A percentile compares a stretch with the other conserved stretches of the same genome.
phyloP scores from a whole-genome alignment of 2,329 filamentous ascomycete genomes.

The Diaporthe humulicola region DNA sequence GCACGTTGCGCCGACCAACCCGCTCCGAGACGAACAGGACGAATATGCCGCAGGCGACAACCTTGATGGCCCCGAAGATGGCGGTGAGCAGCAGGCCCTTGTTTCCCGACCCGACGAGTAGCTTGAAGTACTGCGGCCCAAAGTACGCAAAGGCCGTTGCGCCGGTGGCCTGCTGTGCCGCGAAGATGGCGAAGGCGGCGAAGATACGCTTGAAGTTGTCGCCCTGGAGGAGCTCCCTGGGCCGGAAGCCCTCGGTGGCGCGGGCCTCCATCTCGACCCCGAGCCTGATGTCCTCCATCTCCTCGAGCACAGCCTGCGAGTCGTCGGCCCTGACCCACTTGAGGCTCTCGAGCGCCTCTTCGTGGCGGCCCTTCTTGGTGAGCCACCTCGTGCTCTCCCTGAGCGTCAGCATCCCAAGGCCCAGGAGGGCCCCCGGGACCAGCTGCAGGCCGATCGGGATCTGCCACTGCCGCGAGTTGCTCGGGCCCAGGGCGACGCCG shows the following conservation, averaged over 20 bases:
- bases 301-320: slow-evolving; percentile 51
- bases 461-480: slow-evolving; percentile 64
- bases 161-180: slow-evolving; percentile 66
- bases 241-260: slow-evolving; percentile 58
- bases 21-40: slow-evolving; percentile 67
- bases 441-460: slow-evolving; percentile 67
- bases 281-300: slow-evolving; percentile 64
- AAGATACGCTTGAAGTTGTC: slow-evolving; percentile 59
- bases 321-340: slow-evolving; percentile 64
- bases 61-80: slow-evolving; percentile 67
- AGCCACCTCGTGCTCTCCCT: slow-evolving; percentile 66
- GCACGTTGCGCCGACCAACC: slow-evolving; percentile 56
- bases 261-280: slow-evolving; percentile 60
- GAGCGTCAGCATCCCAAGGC: slow-evolving; percentile 61
- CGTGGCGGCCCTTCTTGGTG: slow-evolving; percentile 57
- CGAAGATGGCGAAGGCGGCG: slow-evolving; percentile 61
- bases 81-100: slow-evolving; percentile 62
- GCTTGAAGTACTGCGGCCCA: slow-evolving; percentile 66
- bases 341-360: slow-evolving; percentile 61
- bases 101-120: slow-evolving; percentile 61
- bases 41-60: slow-evolving; percentile 62
- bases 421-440: slow-evolving; percentile 60
- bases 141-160: slow-evolving; percentile 68
- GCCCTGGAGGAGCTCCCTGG: slow-evolving; percentile 58
- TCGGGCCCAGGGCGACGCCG: slow-evolving; percentile 49